These are phyloP conservation scores for Discostella stelligera DNA, from an alignment of 352 stramenopile species.

Conservation along the genomic window DNA sequence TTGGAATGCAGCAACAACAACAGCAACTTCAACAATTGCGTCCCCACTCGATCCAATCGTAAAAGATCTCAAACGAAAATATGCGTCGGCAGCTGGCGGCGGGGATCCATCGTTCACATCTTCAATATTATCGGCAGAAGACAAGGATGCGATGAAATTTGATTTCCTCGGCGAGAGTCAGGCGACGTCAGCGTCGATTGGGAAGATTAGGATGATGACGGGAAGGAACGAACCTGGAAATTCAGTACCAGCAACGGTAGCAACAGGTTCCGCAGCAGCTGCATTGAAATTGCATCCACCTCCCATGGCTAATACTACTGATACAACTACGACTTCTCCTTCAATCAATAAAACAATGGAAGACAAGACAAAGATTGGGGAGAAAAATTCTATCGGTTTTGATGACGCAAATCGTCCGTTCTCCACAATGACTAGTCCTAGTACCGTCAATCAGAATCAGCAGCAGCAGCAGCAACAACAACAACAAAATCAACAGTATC, in stretches of 20 bases:
- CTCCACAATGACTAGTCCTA: background rate
- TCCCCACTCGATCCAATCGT: conserved; percentile 48
- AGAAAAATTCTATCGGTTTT: no score
- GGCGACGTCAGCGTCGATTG: background rate
- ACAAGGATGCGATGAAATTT: no score
- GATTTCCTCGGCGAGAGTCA: background rate
- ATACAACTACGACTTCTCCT: background rate
- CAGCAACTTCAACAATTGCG: background rate
- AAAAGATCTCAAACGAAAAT: conserved; percentile 36
- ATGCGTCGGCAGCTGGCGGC: conserved; percentile 39
- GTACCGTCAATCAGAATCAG: background rate
- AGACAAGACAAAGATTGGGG: no score
- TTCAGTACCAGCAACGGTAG: background rate
- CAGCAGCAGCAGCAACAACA: background rate
- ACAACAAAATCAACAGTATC: background rate
- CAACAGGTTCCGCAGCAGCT: background rate
- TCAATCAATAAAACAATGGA: no score
- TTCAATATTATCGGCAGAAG: no score
- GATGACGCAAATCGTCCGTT: no score
- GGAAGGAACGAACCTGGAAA: background rate
- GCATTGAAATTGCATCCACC: background rate
- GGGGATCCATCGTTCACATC: no score
- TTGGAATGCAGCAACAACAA: background rate
- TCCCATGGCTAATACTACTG: conserved; percentile 1
- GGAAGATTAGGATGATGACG: conserved; percentile 7